A percentile compares a stretch with the other conserved stretches of the same genome.
phyloP scores from a whole-genome alignment of 768 basidiomycete species.

The Boletus barrowsii region DNA sequence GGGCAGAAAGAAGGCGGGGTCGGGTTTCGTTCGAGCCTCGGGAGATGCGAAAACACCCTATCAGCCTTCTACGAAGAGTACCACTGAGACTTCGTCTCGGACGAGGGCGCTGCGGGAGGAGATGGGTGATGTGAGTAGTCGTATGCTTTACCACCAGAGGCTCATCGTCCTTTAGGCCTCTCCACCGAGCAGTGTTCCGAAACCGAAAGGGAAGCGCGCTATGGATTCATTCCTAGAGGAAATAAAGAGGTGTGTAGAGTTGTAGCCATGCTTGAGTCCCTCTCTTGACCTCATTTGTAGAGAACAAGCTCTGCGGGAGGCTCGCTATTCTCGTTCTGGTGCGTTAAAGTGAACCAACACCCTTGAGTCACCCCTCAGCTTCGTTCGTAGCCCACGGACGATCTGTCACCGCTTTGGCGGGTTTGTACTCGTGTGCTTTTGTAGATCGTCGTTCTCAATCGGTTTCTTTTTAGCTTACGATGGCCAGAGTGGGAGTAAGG shows the following conservation, averaged over 20 bases:
- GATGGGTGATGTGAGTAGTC: constrained; percentile 29
- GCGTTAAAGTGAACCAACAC: constrained; percentile 11
- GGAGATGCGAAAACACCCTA: constrained; percentile 38
- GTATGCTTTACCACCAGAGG: background rate
- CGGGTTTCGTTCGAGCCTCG: constrained; percentile 63
- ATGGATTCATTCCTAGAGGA: constrained; percentile 98
- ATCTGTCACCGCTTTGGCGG: constrained; percentile 89
- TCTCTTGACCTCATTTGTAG: constrained; percentile 39
- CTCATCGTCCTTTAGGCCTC: constrained; percentile 41
- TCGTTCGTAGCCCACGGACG: constrained; percentile 50
- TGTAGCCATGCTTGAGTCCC: background rate
- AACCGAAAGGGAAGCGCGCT: constrained; percentile 89
- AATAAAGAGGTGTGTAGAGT: constrained; percentile 73
- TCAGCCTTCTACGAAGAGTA: constrained; percentile 39
- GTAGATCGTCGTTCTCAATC: background rate
- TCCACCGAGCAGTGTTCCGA: constrained; percentile 56
- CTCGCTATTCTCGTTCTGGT: constrained; percentile 74
- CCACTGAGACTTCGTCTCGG: constrained; percentile 30
- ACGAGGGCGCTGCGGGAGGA: constrained; percentile 31
- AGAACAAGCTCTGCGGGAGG: constrained; percentile 90
- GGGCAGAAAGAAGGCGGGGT: constrained; percentile 44
- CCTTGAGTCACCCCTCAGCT: background rate
- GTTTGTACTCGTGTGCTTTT: constrained; percentile 37
- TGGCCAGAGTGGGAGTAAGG: constrained; percentile 85
- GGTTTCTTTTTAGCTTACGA: constrained; percentile 63